These are phyloP conservation scores for Aspergillus leporis DNA, from an alignment of 495 filamentous ascomycete genomes.

Conservation along the genomic window DNA sequence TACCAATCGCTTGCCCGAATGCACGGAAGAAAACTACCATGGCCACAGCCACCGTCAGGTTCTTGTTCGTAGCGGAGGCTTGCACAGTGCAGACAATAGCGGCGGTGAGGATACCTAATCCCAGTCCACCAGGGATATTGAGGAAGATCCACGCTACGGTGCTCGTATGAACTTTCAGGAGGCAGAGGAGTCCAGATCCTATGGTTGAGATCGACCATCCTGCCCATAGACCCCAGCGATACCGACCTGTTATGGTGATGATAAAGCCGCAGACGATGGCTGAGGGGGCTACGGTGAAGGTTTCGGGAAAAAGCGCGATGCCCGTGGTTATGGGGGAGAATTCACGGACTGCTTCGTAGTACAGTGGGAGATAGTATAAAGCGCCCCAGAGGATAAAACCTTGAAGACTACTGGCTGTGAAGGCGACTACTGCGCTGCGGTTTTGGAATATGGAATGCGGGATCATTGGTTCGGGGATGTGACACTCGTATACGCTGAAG, in stretches of 20 bases:
- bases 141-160: slow-evolving; percentile 48
- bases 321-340: slow-evolving; percentile 47
- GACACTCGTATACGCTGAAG: slow-evolving; percentile 22
- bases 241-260: slow-evolving; percentile 46
- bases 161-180: slow-evolving; percentile 45
- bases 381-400: slow-evolving; percentile 51
- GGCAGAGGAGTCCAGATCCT: slow-evolving; percentile 46
- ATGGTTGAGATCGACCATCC: slow-evolving; percentile 53
- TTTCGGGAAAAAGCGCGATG: slow-evolving; percentile 49
- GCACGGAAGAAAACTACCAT: slow-evolving; percentile 59
- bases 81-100: slow-evolving; percentile 50
- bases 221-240: slow-evolving; percentile 51
- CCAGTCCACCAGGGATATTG: slow-evolving; percentile 47
- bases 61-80: slow-evolving; percentile 42
- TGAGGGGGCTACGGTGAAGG: slow-evolving; percentile 51
- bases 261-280: slow-evolving; percentile 51
- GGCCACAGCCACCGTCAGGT: slow-evolving; percentile 50
- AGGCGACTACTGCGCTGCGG: slow-evolving; percentile 46
- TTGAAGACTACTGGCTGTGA: slow-evolving; percentile 45
- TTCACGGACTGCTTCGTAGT: slow-evolving; percentile 55
- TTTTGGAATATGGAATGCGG: slow-evolving; percentile 49
- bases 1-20: slow-evolving; percentile 54
- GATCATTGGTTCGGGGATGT: slow-evolving; percentile 49
- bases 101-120: slow-evolving; percentile 52
- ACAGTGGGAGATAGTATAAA: slow-evolving; percentile 50